Evolutionary conservation across 805 yeast species (phyloP), one percentile per base, ranked within the genome.

Genomic region (Yamadazyma ubonensis): DNA sequence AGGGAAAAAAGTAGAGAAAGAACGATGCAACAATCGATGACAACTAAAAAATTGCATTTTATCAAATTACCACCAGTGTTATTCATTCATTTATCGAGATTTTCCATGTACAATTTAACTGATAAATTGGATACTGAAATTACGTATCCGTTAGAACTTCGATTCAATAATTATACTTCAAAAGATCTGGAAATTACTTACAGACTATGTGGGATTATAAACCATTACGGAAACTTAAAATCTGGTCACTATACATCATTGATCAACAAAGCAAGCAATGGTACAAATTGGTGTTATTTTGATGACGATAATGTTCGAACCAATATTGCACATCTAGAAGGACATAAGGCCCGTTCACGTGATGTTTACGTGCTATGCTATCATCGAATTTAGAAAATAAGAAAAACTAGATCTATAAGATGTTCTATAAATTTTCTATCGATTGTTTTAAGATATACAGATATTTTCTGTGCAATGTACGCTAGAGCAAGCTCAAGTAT

Each of bases 181-280:
- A 61, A 70, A 17, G 15, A 20, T 6, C 19, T 7, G 10, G 57
- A 47, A 14, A 63, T 65, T 16, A 67, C 60, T 20, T 85, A 83
- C 54, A 74, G 67, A 44, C 59, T 85, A 26, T 70, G 70, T 41
- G 86, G 85, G 1, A 68, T 83, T 44, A 80, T 85, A 3, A 84
- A 83, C 52, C 95, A 85, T 55, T 68, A 72, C 41, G 93, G 95
- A 1, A 75, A 76, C 30, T 63, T 83, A 39, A 75, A 78, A 43
- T 79, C 86, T 36, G 95, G 95, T 0, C 95, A 85, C 57, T 85
- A 85, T 53, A 85, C 90, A 1, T 68, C 88, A 0, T 59, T 82
- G 33, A 80, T 82, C 2, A 76, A 80, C 50, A 81, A 73, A 50
- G 52, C 67, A 1, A 40, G 40, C 11, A 42, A 43, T 12, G 27